phyloP scores from a whole-genome alignment of 306 rosid species.

The Casuarina glauca region DNA sequence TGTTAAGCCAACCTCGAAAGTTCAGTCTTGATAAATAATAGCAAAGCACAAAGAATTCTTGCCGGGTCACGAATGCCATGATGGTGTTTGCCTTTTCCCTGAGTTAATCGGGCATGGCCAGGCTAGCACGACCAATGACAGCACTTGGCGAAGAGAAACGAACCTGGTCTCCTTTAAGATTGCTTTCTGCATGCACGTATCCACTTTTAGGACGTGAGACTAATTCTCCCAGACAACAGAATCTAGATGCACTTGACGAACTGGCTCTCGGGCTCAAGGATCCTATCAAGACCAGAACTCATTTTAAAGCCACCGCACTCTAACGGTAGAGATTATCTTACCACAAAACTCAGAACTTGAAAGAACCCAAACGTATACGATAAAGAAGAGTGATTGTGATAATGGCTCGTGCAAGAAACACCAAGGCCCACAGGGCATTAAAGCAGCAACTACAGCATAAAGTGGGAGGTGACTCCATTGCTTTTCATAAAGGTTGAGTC shows the following conservation, averaged over 20 bases:
- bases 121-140: not conserved
- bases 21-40: not conserved
- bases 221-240: not conserved
- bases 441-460: slow-evolving; percentile 30
- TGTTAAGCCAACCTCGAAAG: not conserved
- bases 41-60: not conserved
- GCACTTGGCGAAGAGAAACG: not conserved
- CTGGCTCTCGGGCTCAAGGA: not conserved
- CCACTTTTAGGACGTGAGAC: not conserved
- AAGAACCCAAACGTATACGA: not conserved
- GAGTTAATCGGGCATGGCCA: not conserved
- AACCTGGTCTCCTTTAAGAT: not conserved
- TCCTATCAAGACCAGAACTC: not conserved
- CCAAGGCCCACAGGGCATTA: slow-evolving; percentile 22
- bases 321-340: not conserved
- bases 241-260: not conserved
- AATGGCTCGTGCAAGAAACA: not conserved
- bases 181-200: slow-evolving; percentile 5
- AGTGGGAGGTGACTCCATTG: slow-evolving; percentile 24
- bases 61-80: not conserved
- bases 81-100: not conserved
- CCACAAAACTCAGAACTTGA: not conserved
- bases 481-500: slow-evolving; percentile 12
- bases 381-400: not conserved
- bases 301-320: not conserved